phyloP scores from a whole-genome alignment of 345 rosid species.

The Limnanthes douglasii region DNA sequence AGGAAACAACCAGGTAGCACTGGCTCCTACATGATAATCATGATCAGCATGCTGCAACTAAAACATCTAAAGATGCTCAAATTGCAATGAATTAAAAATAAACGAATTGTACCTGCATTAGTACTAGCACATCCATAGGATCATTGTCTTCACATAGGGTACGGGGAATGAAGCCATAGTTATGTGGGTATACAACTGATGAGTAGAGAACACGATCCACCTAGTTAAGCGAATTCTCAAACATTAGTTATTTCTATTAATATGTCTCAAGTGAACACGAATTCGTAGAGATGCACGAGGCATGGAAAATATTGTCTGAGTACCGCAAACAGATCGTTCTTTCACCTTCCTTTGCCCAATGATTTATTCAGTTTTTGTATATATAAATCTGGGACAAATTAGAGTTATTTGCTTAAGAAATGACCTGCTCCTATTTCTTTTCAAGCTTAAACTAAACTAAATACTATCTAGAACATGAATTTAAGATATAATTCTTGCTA shows the following conservation, averaged over 20 bases:
- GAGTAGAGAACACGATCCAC: constrained; percentile 96
- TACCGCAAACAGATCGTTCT: no score
- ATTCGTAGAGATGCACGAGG: no score
- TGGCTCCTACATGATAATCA: constrained; percentile 47
- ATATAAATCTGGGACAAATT: no score
- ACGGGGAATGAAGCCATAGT: constrained; percentile 95
- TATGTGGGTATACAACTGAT: constrained; percentile 98
- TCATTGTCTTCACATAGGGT: constrained; percentile 96
- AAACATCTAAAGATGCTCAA: constrained; percentile 1
- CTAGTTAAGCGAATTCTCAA: constrained; percentile 22
- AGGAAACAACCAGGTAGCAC: constrained; percentile 87
- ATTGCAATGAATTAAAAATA: not conserved
- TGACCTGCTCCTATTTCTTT: no score
- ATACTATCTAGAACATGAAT: no score
- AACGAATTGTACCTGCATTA: constrained; percentile 72
- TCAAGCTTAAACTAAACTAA: no score
- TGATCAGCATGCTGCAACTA: constrained; percentile 3
- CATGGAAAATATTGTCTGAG: no score
- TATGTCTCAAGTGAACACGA: no score
- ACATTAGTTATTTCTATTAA: not conserved
- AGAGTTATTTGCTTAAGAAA: no score
- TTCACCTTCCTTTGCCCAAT: no score
- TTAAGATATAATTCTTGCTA: no score
- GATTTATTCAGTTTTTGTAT: no score
- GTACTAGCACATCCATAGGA: constrained; percentile 88